phyloP scores from a whole-genome alignment of 306 rosid species.

The Ochetophila trinervis region DNA sequence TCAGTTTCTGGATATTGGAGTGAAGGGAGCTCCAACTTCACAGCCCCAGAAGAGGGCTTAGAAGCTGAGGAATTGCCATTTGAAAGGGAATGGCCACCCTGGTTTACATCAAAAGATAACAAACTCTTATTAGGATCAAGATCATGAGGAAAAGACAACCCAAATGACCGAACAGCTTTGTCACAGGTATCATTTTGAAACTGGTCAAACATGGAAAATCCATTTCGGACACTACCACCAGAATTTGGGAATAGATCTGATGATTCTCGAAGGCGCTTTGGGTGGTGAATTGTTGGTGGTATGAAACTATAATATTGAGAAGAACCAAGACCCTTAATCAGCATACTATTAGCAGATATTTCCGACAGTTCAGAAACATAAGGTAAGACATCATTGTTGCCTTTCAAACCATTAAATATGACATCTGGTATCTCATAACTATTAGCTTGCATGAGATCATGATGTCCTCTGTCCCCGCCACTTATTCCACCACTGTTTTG shows the following conservation, averaged over 20 bases:
- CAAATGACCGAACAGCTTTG: conserved; percentile 47
- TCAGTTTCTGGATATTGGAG: conserved; percentile 96
- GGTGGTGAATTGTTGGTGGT: conserved; percentile 51
- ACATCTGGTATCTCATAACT: conserved; percentile 57
- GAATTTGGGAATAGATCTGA: conserved; percentile 46
- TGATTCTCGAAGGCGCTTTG: conserved; percentile 66
- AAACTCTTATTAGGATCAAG: conserved; percentile 50
- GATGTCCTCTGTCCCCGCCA: conserved; percentile 41
- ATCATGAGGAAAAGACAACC: conserved; percentile 46
- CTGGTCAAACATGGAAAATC: conserved; percentile 43
- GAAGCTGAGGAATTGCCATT: conserved; percentile 96
- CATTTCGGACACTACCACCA: conserved; percentile 37
- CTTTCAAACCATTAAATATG: conserved; percentile 54
- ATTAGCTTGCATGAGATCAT: conserved; percentile 43
- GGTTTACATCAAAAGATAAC: conserved; percentile 33
- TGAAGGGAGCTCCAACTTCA: conserved; percentile 99
- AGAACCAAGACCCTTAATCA: conserved; percentile 62
- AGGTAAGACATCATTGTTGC: conserved; percentile 49
- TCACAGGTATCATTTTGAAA: conserved; percentile 41
- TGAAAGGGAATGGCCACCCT: conserved; percentile 76
- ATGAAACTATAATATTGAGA: conserved; percentile 51
- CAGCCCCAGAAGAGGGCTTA: conserved; percentile 59
- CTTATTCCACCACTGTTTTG: conserved; percentile 43
- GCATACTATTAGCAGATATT: conserved; percentile 37
- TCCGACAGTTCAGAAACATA: conserved; percentile 51